Evolutionary conservation across 2,329 filamentous ascomycete genomes (phyloP), one percentile per base, ranked within the genome.

Genomic region (Diplodia intermedia): DNA sequence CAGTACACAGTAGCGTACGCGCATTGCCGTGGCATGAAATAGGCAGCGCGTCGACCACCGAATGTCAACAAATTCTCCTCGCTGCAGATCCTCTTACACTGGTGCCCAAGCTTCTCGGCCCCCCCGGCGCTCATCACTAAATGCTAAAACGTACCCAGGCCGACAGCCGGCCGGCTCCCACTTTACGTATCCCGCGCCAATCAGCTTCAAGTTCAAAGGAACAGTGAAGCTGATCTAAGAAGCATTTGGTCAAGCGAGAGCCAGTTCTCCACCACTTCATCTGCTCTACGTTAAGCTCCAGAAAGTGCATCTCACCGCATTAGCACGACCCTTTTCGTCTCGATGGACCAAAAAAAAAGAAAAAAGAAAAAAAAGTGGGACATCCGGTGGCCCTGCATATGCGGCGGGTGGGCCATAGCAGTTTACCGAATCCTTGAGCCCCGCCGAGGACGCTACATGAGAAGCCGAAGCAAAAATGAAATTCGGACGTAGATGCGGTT

Each of bases 121-220:
- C 36, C 23, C 23, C 38, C 55, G 38, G n/a, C 55, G 55, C 23
- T 33, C 55, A 61, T 49, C 56, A 47, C 56, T 20, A 40, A 47
- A 61, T 36, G 47, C 57, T 1, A 61, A 61, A 43, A 49, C 57
- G 40, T 49, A 33, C 11, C 36, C 5, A 36, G 18, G 26, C 40
- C 57, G 40, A 31, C 57, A 40, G 57, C 57, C 4, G 26, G 4
- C 36, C 23, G 8, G 14, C 50, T 29, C 20, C n/a, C 36, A 40
- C 26, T 20, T 33, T 61, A 49, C 26, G 15, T 61, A 49, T n/a
- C 40, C n/a, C 40, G 20, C 18, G 2, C 31, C 55, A n/a, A 23
- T 9, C 38, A 18, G 38, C 23, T 47, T 9, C 43, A 20, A 47
- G n/a, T 47, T 47, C n/a, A 18, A 47, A 23, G 55, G 14, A 15